Evolutionary conservation across 2,329 filamentous ascomycete species (phyloP).

Genomic region (Cladophialophora bantiana): DNA sequence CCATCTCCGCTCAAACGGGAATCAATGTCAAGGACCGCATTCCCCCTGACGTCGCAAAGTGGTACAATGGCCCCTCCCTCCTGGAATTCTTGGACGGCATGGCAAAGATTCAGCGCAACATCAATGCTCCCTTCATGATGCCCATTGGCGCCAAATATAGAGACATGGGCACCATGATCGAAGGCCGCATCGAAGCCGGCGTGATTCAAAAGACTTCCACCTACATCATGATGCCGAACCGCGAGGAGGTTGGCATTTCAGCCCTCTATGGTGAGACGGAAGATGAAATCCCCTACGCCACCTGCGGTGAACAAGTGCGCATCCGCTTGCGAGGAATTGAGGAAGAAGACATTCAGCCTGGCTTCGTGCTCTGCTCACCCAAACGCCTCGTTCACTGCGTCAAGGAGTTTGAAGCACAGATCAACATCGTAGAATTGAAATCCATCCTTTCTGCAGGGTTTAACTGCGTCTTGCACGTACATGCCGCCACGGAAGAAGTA

Average conservation of each 20-base stretch:
- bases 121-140: constrained; percentile 99
- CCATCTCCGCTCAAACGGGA: constrained; percentile 87
- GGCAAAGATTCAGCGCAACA: constrained; percentile 89
- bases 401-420: constrained; percentile 89
- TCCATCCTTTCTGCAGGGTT: constrained; percentile 92
- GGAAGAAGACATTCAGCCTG: constrained; percentile 94
- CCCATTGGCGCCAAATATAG: constrained; percentile 94
- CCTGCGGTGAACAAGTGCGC: constrained; percentile 94
- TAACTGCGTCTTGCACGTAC: constrained; percentile 97
- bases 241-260: constrained; percentile 77
- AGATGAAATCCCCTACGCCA: constrained; percentile 81
- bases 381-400: constrained; percentile 95
- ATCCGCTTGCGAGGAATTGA: constrained; percentile 92
- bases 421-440: constrained; percentile 92
- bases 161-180: constrained; percentile 96
- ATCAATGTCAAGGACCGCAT: constrained; percentile 89
- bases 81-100: constrained; percentile 96
- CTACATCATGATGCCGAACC: constrained; percentile 95
- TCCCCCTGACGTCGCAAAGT: constrained; percentile 75
- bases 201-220: constrained; percentile 88
- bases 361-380: constrained; percentile 94
- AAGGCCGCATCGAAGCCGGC: constrained; percentile 95
- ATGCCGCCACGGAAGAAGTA: constrained; percentile 96
- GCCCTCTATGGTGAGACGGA: constrained; percentile 95
- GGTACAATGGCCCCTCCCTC: constrained; percentile 88